Evolutionary conservation across 208 protist species (phyloP), one percentile per base, ranked within the genome.

Genomic region (Jaenimonas drosophilae): DNA sequence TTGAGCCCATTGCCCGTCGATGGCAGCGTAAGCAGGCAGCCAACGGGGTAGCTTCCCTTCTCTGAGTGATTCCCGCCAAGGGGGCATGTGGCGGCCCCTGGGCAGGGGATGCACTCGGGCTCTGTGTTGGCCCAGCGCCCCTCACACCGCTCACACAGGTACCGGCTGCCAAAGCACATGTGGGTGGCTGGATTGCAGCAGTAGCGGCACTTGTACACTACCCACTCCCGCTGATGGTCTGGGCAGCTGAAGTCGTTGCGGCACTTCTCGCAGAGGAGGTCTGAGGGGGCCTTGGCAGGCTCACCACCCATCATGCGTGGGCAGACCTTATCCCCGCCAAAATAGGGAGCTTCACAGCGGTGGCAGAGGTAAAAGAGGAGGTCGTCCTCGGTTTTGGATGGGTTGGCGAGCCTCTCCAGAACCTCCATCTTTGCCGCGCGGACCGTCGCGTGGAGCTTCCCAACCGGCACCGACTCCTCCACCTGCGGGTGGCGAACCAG

Each of bases 131-230:
- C 73, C 80, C 84, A 92, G 27, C 59, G 66, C 17, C 47, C 46
- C 12, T 77, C 56, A 52, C 85, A 93, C 9, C 63, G 50, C 9
- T 93, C 72, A 58, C 85, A 93, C 47, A 79, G 40, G 48, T 86
- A 88, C 4, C 79, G 73, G n/a, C 68, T 89, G 7, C 69, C 85
- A 48, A 93, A 89, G 6, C 75, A 93, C 17, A 73, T 64, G 25
- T 89, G 69, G 9, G 80, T 89, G 5, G 85, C 85, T 1, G 77
- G 80, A 53, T 89, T 93, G 49, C 85, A 93, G 54, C 85, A 93
- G 69, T 89, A 93, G 12, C 53, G 58, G 49, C 85, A 93, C 48
- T 93, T 93, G 64, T 86, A 89, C 25, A 93, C 58, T 1, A 76
- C 60, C 44, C 66, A 76, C 3, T 70, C 14, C 12, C 70, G 59